Percentiles rank a stretch among this genome's conserved stretches.
Evolutionary conservation across 768 basidiomycete genomes (phyloP).

Genomic region (Calocybe indica): DNA sequence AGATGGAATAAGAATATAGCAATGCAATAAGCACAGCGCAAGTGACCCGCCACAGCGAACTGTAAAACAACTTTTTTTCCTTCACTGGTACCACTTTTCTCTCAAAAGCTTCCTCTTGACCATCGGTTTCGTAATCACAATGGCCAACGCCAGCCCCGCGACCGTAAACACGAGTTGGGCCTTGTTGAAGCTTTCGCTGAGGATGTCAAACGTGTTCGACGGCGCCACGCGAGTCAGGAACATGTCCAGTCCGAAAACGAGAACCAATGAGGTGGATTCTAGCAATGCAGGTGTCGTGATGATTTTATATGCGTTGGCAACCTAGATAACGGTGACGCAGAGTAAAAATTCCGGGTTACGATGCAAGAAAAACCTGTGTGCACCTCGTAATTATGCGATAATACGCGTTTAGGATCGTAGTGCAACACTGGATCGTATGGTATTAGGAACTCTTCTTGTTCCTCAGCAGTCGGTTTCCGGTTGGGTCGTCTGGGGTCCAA

Average conservation of each 20-base stretch:
- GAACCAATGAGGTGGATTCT: conserved; percentile 88
- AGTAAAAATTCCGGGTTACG: background rate
- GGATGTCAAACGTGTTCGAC: conserved; percentile 87
- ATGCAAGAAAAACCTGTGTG: background rate
- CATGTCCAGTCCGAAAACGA: conserved; percentile 84
- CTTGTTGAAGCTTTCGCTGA: conserved; percentile 93
- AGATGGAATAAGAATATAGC: background rate
- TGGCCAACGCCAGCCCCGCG: conserved; percentile 62
- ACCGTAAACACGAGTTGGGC: conserved; percentile 83
- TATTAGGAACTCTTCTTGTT: conserved; percentile 81
- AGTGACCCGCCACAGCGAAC: background rate
- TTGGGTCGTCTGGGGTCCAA: conserved; percentile 82
- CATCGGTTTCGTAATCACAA: conserved; percentile 78
- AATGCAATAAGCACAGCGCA: too few species aligned
- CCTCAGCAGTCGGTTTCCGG: conserved; percentile 65
- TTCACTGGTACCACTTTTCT: conserved; percentile 65
- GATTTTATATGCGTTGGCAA: conserved; percentile 63
- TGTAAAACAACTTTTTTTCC: background rate
- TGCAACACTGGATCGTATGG: conserved; percentile 79
- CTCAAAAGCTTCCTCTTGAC: conserved; percentile 61
- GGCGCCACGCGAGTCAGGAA: conserved; percentile 84
- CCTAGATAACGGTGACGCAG: conserved; percentile 30
- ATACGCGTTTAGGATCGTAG: conserved; percentile 53
- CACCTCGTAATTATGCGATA: conserved; percentile 47
- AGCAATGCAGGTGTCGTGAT: conserved; percentile 78